Evolutionary conservation across 768 basidiomycete genomes (phyloP).

Genomic region (Rhodosporidiobolus odoratus): DNA sequence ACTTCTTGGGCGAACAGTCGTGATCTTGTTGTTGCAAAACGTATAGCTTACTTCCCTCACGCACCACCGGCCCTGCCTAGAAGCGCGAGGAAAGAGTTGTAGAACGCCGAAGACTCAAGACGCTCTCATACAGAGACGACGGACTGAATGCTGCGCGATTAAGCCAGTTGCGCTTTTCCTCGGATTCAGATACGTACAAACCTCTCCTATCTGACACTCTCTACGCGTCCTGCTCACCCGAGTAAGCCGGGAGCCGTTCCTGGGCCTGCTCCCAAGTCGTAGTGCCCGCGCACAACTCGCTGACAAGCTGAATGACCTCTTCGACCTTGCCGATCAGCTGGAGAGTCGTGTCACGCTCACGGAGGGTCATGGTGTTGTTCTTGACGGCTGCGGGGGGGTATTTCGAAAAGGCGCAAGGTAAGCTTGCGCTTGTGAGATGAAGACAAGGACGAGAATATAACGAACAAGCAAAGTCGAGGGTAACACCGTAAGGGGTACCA

Average conservation of each 20-base stretch:
- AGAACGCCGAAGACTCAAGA: too few species aligned
- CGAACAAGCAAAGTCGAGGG: conserved; percentile 87
- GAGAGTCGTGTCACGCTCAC: conserved; percentile 89
- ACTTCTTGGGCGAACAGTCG: too few species aligned
- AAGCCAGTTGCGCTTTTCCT: not conserved
- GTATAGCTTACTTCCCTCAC: too few species aligned
- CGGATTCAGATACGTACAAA: not conserved
- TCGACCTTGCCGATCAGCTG: conserved; percentile 88
- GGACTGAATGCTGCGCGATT: too few species aligned
- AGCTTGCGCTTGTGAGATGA: not conserved
- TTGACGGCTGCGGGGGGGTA: conserved; percentile 61
- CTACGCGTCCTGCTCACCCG: conserved; percentile 75
- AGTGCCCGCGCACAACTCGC: conserved; percentile 67
- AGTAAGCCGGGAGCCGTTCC: conserved; percentile 65
- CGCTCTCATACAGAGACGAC: too few species aligned
- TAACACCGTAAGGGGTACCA: conserved; percentile 93
- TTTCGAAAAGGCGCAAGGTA: not conserved
- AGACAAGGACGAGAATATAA: conserved; percentile 30
- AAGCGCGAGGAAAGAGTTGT: too few species aligned
- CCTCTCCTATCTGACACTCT: not conserved
- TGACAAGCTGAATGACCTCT: conserved; percentile 74
- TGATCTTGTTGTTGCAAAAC: not conserved
- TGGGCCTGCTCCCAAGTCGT: conserved; percentile 75
- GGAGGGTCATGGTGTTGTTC: conserved; percentile 87
- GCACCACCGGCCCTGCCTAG: too few species aligned